Conservation (phyloP, 768 basidiomycete species). For the Myochromella boudieri region DNA sequence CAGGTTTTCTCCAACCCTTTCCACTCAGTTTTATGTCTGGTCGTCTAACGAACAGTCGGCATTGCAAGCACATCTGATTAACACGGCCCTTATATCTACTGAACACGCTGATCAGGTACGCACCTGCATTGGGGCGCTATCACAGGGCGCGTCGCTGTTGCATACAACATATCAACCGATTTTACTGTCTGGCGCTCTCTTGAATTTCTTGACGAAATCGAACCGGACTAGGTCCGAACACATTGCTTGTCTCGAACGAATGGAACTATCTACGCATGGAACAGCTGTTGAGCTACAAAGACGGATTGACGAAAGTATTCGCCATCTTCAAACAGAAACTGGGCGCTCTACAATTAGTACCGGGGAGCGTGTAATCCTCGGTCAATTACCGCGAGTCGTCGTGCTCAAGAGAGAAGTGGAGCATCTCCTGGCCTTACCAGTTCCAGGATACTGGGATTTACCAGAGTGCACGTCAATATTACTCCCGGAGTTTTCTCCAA, state of each 20-base stretch:
- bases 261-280: conserved; percentile 37
- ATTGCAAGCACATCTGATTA: conserved; percentile 41
- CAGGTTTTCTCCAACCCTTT: conserved; percentile 16
- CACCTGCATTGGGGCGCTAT: conserved; percentile 48
- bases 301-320: conserved; percentile 35
- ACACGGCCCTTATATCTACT: conserved; percentile 36
- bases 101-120: conserved; percentile 34
- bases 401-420: conserved; percentile 45
- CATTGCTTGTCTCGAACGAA: conserved; percentile 37
- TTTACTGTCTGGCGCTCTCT: conserved; percentile 42
- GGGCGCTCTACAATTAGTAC: conserved; percentile 17
- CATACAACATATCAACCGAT: conserved; percentile 49
- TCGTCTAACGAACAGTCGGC: conserved; percentile 36
- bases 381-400: conserved; percentile 44
- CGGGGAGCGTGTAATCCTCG: conserved; percentile 34
- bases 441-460: conserved; percentile 50
- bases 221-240: conserved; percentile 35
- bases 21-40: conserved; percentile 51
- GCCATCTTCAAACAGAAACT: conserved; percentile 31
- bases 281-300: conserved; percentile 35
- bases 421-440: conserved; percentile 42
- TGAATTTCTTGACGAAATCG: conserved; percentile 39
- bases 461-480: conserved; percentile 36
- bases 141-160: conserved; percentile 47
- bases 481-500: conserved; percentile 14